Percentiles rank a stretch among this genome's conserved stretches.
These are phyloP conservation scores for Chrysanthemum seticuspe DNA, from an alignment of 129 eudicot genomes.

Conservation along the genomic window DNA sequence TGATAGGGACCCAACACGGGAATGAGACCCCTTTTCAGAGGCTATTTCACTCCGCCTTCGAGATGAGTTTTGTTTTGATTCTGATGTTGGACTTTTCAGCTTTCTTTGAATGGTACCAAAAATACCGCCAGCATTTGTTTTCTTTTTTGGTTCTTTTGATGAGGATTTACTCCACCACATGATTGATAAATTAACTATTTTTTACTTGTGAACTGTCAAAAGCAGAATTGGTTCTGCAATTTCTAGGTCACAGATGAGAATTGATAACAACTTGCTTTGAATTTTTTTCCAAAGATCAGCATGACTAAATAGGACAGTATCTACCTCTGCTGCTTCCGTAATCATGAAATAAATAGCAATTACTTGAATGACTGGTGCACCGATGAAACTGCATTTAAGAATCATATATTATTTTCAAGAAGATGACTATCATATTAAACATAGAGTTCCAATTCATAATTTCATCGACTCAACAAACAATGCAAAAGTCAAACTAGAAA, in stretches of 20 bases:
- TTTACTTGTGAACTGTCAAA: conserved; percentile 12
- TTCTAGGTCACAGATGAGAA: conserved; percentile 29
- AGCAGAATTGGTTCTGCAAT: conserved; percentile 11
- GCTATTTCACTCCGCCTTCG: conserved; percentile 31
- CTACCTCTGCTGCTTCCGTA: conserved; percentile 31
- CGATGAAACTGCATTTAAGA: conserved; percentile 34
- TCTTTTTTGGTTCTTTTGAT: conserved; percentile 51
- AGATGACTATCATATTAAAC: conserved; percentile 23
- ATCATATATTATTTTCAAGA: conserved; percentile 22
- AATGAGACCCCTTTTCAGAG: conserved; percentile 42
- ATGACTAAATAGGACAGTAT: conserved; percentile 37
- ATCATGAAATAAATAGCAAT: conserved; percentile 42
- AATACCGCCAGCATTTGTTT: conserved; percentile 37
- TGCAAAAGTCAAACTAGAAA: conserved; percentile 29
- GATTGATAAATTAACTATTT: conserved; percentile 13
- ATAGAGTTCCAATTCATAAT: conserved; percentile 13
- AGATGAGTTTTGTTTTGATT: conserved; percentile 31
- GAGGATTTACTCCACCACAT: conserved; percentile 74
- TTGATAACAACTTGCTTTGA: conserved; percentile 24
- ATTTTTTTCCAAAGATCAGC: conserved; percentile 21
- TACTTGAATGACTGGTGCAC: conserved; percentile 35
- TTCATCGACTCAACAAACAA: conserved; percentile 17
- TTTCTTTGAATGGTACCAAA: conserved; percentile 47
- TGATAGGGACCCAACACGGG: conserved; percentile 29
- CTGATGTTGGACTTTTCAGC: conserved; percentile 41